These are phyloP conservation scores for grape (Vitis vinifera) DNA, from an alignment of 164 flowering plant genomes.

Conservation along the genomic window DNA sequence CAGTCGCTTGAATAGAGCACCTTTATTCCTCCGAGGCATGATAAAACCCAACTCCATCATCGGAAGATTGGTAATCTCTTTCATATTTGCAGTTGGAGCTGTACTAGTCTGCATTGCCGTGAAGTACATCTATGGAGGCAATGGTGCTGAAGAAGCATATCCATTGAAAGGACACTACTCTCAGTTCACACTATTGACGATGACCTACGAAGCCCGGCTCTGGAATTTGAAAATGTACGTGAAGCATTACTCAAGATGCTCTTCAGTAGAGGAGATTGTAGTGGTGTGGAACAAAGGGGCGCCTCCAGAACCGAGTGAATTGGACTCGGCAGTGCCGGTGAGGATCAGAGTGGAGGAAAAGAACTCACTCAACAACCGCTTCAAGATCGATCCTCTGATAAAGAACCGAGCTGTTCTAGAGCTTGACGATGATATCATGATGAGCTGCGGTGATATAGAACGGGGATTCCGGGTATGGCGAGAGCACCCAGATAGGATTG, in stretches of 20 bases:
- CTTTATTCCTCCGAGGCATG: slow-evolving; percentile 40
- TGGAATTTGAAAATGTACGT: slow-evolving; percentile 94
- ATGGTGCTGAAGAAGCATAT: slow-evolving; percentile 79
- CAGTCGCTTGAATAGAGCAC: slow-evolving; percentile 61
- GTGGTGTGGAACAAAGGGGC: slow-evolving; percentile 93
- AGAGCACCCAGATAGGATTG: slow-evolving; percentile 79
- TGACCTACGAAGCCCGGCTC: slow-evolving; percentile 91
- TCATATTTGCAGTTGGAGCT: slow-evolving; percentile 44
- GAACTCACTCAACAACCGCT: slow-evolving; percentile 89
- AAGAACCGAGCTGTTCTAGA: slow-evolving; percentile 81
- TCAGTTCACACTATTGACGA: slow-evolving; percentile 83
- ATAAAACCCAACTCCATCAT: slow-evolving; percentile 54
- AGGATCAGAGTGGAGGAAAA: slow-evolving; percentile 67
- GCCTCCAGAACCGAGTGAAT: slow-evolving; percentile 56
- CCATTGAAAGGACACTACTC: slow-evolving; percentile 66
- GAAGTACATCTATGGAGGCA: slow-evolving; percentile 70
- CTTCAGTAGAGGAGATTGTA: slow-evolving; percentile 87
- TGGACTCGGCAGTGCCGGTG: slow-evolving; percentile 84
- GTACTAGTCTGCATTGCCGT: slow-evolving; percentile 58
- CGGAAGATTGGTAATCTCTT: slow-evolving; percentile 45
- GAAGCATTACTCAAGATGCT: slow-evolving; percentile 88
- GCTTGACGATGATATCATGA: slow-evolving; percentile 96
- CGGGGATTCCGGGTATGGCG: slow-evolving; percentile 90
- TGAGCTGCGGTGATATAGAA: slow-evolving; percentile 86
- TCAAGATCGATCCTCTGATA: slow-evolving; percentile 64